phyloP scores from a whole-genome alignment of 1,284 basidiomycete species.

The Schizophyllum amplum region DNA sequence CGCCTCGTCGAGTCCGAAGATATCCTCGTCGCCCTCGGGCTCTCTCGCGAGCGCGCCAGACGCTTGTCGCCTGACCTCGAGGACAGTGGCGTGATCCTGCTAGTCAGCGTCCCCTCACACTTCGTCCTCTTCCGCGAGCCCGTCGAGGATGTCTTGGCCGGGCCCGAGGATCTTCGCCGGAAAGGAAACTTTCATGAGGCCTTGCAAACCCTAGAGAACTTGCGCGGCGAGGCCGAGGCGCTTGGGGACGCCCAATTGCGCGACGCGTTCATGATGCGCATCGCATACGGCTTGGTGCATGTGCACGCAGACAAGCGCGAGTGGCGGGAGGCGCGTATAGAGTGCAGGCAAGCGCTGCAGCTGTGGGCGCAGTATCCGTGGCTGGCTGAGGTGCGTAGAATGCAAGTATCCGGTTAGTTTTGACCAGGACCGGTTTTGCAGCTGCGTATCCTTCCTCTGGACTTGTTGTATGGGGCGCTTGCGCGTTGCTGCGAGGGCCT shows the following conservation, averaged over 20 bases:
- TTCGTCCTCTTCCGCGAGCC: not conserved
- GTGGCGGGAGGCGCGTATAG: not conserved
- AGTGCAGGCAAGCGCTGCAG: not conserved
- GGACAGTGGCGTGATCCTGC: not conserved
- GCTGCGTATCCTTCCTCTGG: not conserved
- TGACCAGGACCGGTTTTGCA: too few relatives aligned
- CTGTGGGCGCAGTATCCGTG: not conserved
- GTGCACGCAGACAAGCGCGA: not conserved
- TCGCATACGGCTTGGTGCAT: not conserved
- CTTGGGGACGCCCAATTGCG: not conserved
- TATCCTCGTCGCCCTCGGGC: not conserved
- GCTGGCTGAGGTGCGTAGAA: not conserved
- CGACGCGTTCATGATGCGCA: not conserved
- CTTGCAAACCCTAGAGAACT: not conserved
- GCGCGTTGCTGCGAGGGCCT: not conserved
- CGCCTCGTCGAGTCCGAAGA: not conserved
- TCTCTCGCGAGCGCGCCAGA: not conserved
- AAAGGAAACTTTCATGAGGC: not conserved
- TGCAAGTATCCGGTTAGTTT: too few relatives aligned
- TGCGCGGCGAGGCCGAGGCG: not conserved
- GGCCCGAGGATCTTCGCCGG: not conserved
- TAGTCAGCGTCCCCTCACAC: not conserved
- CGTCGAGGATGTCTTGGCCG: not conserved
- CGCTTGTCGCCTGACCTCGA: not conserved
- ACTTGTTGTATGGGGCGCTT: not conserved